A percentile compares a stretch with the other conserved stretches of the same genome.
These are phyloP conservation scores for Lasiodiplodia sp. DNA, from an alignment of 2,329 filamentous ascomycete species.

Conservation along the genomic window DNA sequence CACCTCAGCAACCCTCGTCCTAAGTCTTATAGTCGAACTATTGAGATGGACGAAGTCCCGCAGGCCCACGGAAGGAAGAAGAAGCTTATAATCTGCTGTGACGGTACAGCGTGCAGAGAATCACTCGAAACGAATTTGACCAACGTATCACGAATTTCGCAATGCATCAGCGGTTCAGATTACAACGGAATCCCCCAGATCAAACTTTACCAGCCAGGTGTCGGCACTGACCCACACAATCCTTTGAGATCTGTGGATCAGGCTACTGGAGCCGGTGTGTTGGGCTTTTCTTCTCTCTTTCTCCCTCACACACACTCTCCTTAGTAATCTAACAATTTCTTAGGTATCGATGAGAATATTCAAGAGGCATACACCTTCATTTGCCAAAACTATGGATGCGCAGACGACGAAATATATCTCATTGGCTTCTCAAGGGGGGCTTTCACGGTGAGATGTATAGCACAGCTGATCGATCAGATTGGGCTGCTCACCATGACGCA, in stretches of 20 bases:
- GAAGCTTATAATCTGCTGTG: too few relatives aligned
- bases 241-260: too few relatives aligned
- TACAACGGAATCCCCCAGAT: not conserved
- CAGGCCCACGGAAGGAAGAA: too few relatives aligned
- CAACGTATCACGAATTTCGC: not conserved
- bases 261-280: not conserved
- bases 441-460: too few relatives aligned
- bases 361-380: not conserved
- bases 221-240: not conserved
- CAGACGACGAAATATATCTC: not conserved
- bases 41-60: too few relatives aligned
- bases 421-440: not conserved
- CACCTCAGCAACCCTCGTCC: too few relatives aligned
- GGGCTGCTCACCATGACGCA: too few relatives aligned
- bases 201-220: not conserved
- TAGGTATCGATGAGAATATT: not conserved
- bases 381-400: not conserved
- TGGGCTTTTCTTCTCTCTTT: too few relatives aligned
- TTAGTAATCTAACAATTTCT: not conserved
- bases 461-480: too few relatives aligned
- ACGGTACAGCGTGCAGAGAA: too few relatives aligned
- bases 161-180: not conserved
- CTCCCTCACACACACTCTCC: too few relatives aligned
- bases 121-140: not conserved
- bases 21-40: too few relatives aligned